Percentiles rank a stretch among this genome's conserved stretches.
These are phyloP conservation scores for Nadsonia fulvescens DNA, from an alignment of 805 yeast genomes.

Conservation along the genomic window DNA sequence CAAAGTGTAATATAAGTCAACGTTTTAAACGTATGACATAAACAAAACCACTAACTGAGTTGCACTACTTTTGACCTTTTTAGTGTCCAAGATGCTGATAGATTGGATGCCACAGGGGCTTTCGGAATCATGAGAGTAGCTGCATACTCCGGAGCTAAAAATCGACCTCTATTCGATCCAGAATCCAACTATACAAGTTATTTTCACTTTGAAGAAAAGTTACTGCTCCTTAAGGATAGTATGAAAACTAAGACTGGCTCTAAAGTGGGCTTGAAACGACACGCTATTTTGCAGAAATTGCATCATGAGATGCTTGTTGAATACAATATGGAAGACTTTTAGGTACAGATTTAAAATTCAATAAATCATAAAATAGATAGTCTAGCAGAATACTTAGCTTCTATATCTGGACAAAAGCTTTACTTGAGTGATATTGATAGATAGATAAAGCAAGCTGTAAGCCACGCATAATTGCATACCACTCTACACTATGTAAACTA, in stretches of 20 bases:
- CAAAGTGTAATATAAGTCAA: conserved; percentile 1
- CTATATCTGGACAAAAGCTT: no score
- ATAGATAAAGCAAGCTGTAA: no score
- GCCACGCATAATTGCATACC: no score
- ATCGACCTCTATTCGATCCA: conserved; percentile 13
- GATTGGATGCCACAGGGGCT: conserved; percentile 22
- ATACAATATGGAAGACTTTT: conserved; percentile 3
- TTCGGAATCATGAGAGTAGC: conserved; percentile 20
- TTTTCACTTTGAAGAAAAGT: conserved; percentile 18
- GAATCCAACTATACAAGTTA: conserved; percentile 12
- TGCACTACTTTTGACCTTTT: neutral
- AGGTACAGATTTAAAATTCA: conserved; percentile 1
- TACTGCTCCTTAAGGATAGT: conserved; percentile 14
- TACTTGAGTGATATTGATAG: no score
- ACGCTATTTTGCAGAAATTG: conserved; percentile 11
- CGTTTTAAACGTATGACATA: no score
- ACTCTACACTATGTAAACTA: no score
- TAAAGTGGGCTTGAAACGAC: conserved; percentile 9
- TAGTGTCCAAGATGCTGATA: conserved; percentile 23
- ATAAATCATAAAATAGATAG: no score
- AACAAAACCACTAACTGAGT: neutral
- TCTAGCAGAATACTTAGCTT: no score
- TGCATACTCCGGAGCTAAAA: conserved; percentile 16
- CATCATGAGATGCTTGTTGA: conserved; percentile 7
- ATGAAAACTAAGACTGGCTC: conserved; percentile 15